Percentiles rank a stretch among this genome's conserved stretches.
Evolutionary conservation across 768 basidiomycete genomes (phyloP).

Genomic region (Suillus cothurnatus): DNA sequence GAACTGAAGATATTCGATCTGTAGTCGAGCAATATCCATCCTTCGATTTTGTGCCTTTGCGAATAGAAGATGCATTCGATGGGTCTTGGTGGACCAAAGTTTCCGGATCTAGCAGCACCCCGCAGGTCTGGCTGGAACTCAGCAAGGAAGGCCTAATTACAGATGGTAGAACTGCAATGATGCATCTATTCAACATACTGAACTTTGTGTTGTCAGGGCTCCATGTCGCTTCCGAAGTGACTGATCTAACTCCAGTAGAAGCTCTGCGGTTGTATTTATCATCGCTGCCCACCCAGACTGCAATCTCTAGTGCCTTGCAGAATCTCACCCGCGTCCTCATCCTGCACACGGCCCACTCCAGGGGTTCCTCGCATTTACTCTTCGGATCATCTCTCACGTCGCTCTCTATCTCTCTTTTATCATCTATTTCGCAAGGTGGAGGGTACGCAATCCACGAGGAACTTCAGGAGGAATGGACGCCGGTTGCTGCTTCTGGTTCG

Average conservation of each 20-base stretch:
- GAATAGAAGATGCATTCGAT: constrained; percentile 78
- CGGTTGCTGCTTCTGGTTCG: constrained; percentile 20
- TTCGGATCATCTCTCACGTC: constrained; percentile 82
- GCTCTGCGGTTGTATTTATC: constrained; percentile 54
- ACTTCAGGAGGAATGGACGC: constrained; percentile 69
- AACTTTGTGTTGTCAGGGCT: constrained; percentile 26
- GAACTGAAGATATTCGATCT: constrained; percentile 51
- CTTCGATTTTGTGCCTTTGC: constrained; percentile 62
- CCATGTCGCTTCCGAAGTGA: constrained; percentile 15
- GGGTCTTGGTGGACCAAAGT: constrained; percentile 61
- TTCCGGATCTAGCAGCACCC: constrained; percentile 32
- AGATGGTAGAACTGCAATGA: constrained; percentile 24
- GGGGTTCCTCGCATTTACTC: constrained; percentile 70
- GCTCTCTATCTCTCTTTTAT: constrained; percentile 72
- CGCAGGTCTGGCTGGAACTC: constrained; percentile 48
- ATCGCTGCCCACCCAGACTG: constrained; percentile 76
- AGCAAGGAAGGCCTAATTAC: constrained; percentile 50
- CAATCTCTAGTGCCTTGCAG: constrained; percentile 58
- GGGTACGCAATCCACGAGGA: constrained; percentile 73
- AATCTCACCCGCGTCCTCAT: constrained; percentile 69
- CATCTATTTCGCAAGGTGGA: constrained; percentile 73
- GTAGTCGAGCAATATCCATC: constrained; percentile 50
- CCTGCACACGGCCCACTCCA: constrained; percentile 61
- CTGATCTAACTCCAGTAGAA: constrained; percentile 23
- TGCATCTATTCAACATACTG: not conserved